These are phyloP conservation scores for Phialemoniopsis sp. DNA, from an alignment of 2,329 filamentous ascomycete genomes.

Conservation along the genomic window DNA sequence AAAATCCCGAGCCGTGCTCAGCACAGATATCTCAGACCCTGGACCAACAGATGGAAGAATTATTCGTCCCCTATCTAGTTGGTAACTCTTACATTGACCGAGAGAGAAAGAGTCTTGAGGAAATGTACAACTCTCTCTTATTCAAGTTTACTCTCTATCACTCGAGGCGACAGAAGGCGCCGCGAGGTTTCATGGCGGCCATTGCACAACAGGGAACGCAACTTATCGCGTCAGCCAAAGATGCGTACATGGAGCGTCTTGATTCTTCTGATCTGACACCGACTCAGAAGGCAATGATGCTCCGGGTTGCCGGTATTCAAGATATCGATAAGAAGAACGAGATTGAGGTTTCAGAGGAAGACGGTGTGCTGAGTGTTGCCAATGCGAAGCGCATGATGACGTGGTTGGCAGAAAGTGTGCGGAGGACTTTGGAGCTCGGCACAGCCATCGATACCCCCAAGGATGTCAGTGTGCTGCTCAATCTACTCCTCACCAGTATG, in stretches of 20 bases:
- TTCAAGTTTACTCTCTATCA: constrained; percentile 99
- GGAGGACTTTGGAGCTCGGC: constrained; percentile 85
- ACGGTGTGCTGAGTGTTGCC: constrained; percentile 76
- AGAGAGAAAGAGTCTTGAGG: constrained; percentile 67
- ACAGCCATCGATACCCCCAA: constrained; percentile 86
- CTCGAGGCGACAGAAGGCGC: constrained; percentile 78
- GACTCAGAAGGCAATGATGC: constrained; percentile 86
- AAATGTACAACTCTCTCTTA: constrained; percentile 82
- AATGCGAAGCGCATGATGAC: constrained; percentile 97
- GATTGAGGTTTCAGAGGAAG: constrained; percentile 85
- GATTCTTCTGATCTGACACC: constrained; percentile 84
- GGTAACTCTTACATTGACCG: constrained; percentile 68
- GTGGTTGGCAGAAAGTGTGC: constrained; percentile 94
- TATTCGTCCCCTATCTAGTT: constrained; percentile 68
- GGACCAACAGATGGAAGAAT: constrained; percentile 71
- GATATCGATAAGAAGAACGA: constrained; percentile 76
- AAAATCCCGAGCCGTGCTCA: constrained; percentile 88
- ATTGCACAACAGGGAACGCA: constrained; percentile 88
- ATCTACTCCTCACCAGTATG: constrained; percentile 81
- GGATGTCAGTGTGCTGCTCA: constrained; percentile 81
- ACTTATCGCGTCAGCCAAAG: constrained; percentile 79
- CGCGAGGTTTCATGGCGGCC: constrained; percentile 88
- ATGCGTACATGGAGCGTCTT: constrained; percentile 84
- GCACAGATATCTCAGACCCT: constrained; percentile 76
- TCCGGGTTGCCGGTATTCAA: constrained; percentile 82